Percentiles rank a stretch among this genome's conserved stretches.
Conservation (phyloP, 2,329 filamentous ascomycete genomes). For the Aureobasidium sp. region DNA sequence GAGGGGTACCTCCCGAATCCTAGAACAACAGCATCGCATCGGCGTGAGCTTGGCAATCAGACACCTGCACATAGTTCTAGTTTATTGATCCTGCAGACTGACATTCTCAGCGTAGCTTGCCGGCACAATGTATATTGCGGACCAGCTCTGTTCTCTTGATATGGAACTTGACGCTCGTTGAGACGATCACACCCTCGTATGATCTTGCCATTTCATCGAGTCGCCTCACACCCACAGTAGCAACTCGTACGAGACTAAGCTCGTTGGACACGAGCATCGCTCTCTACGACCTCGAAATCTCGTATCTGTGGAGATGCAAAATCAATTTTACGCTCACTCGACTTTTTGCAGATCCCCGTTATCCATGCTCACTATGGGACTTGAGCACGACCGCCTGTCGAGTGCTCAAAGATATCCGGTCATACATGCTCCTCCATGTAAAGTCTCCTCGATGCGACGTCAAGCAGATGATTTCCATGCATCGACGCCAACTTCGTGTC, state of each 20-base stretch:
- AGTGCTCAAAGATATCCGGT: no score
- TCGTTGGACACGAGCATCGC: background rate
- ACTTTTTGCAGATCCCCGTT: no score
- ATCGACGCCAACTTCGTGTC: background rate
- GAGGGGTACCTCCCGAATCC: background rate
- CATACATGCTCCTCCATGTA: no score
- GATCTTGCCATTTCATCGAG: background rate
- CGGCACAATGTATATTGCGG: background rate
- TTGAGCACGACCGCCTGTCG: background rate
- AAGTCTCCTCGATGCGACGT: background rate
- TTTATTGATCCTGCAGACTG: conserved; percentile 29
- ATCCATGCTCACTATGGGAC: background rate
- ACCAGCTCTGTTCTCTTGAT: background rate
- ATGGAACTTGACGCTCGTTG: background rate
- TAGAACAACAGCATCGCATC: background rate
- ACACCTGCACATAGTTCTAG: conserved; percentile 28
- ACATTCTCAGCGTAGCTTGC: conserved; percentile 25
- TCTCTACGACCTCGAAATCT: background rate
- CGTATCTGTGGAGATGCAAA: background rate
- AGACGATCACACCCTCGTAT: background rate
- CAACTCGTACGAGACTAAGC: background rate
- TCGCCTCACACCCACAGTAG: background rate
- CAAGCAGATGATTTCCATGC: background rate
- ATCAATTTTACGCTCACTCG: background rate
- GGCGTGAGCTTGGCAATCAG: conserved; percentile 25